Conservation (phyloP, 2,329 filamentous ascomycete genomes). For the Zasmidium angulare region DNA sequence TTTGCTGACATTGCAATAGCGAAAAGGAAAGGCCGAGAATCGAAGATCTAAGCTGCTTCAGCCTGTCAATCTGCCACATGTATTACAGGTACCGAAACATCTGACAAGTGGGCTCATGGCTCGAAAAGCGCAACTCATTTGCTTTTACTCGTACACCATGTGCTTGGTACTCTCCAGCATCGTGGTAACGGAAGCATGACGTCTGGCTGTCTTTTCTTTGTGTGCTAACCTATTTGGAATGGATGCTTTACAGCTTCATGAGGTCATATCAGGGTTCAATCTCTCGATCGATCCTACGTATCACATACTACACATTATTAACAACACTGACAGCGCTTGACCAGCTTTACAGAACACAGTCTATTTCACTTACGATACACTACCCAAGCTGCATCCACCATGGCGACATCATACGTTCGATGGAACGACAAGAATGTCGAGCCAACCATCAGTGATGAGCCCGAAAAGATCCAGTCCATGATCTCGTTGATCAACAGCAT, state of each 20-base stretch:
- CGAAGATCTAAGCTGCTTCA: constrained; percentile 15
- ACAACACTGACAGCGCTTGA: too few relatives aligned
- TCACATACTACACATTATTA: too few relatives aligned
- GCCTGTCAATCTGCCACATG: too few relatives aligned
- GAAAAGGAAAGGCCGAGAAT: constrained; percentile 15
- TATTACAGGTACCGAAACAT: too few relatives aligned
- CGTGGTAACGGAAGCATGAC: too few relatives aligned
- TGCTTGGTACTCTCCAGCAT: too few relatives aligned
- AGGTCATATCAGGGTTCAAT: background rate
- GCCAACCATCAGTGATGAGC: constrained; percentile 40
- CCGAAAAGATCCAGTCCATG: constrained; percentile 47
- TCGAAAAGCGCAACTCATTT: too few relatives aligned
- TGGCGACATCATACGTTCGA: constrained; percentile 11
- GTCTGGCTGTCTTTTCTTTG: background rate
- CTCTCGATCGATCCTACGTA: background rate
- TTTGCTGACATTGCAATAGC: constrained; percentile 9
- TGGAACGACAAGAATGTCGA: constrained; percentile 38
- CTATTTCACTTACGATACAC: background rate
- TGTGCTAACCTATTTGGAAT: background rate
- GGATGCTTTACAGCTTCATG: background rate
- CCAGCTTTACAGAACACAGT: too few relatives aligned
- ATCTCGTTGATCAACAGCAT: constrained; percentile 49
- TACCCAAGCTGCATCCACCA: background rate
- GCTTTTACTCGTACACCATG: too few relatives aligned
- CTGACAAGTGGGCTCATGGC: too few relatives aligned